Evolutionary conservation across 768 basidiomycete genomes (phyloP), one percentile per base, ranked within the genome.

Genomic region (Suillus placidus): DNA sequence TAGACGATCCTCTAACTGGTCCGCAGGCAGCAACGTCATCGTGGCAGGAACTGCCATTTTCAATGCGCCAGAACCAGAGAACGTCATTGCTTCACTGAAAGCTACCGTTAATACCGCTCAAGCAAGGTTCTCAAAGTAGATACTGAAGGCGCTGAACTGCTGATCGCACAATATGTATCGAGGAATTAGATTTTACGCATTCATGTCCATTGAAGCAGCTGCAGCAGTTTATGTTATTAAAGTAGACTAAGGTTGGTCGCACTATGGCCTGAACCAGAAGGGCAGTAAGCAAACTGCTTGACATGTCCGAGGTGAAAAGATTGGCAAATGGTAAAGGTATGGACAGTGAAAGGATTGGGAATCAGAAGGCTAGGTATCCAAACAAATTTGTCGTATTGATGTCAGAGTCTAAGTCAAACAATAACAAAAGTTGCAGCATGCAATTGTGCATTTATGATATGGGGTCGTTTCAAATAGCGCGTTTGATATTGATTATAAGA

Each of bases 1-100:
- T 51, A 6, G 20, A 8, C 14, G n/a, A 38, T 52, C 60, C 47
- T 51, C 32, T 68, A 35, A 71, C 30, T 9, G 23, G 6, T 38
- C 14, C 52, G 49, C 69, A 96, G 97, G 97, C 26, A 95, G 95
- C 79, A 99, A 99, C 73, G 95, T 99, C 69, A 94, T 99, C 62
- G 97, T 99, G 35, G 96, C 97, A 14, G 97, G 97, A 14, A 98
- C 96, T 8, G 95, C 97, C 7, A 91, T 99, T 67, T 99, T 99
- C 73, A 87, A 85, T 49, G 89, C 95, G 2, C 72, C 84, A n/a
- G 83, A 89, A 71, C 92, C 97, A 0, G 88, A 88, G 52, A 79
- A 86, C 45, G 93, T 96, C 57, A 97, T 98, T 61, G 71, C 83
- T 51, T 74, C 81, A 9, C 79, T 98, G 45, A 94, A 92, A 78